These are phyloP conservation scores for Pseudopyrenochaeta lycopersici DNA, from an alignment of 2,329 filamentous ascomycete genomes.

Conservation along the genomic window DNA sequence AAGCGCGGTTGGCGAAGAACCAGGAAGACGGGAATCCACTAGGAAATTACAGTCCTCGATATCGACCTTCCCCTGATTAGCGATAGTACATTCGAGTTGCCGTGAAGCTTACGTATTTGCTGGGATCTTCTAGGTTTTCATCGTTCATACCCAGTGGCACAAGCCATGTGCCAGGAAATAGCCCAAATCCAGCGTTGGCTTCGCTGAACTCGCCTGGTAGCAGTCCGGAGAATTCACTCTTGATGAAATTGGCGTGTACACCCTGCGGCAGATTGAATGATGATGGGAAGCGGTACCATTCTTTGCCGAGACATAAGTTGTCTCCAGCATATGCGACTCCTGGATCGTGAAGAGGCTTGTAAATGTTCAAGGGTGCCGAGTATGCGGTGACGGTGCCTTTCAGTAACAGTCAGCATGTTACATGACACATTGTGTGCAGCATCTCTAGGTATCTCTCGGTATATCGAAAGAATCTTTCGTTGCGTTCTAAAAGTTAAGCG, in stretches of 20 bases:
- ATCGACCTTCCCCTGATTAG: constrained; percentile 63
- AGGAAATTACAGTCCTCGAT: constrained; percentile 80
- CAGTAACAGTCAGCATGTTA: not conserved
- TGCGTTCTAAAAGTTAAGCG: too few species aligned
- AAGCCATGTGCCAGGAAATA: constrained; percentile 85
- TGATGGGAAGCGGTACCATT: constrained; percentile 97
- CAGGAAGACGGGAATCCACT: constrained; percentile 84
- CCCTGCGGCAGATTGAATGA: constrained; percentile 88
- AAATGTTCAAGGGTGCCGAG: constrained; percentile 78
- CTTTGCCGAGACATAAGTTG: constrained; percentile 88
- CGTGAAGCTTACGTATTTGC: constrained; percentile 75
- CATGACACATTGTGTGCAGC: not conserved
- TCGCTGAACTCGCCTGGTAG: constrained; percentile 91
- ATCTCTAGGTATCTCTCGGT: not conserved
- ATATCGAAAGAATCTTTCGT: too few species aligned
- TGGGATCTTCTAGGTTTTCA: constrained; percentile 82
- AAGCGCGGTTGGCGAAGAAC: constrained; percentile 65
- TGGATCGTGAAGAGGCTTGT: constrained; percentile 69
- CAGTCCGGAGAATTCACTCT: constrained; percentile 87
- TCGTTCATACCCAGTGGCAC: constrained; percentile 90
- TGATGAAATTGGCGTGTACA: constrained; percentile 87
- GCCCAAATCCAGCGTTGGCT: constrained; percentile 71
- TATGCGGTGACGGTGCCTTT: constrained; percentile 79
- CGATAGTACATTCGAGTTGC: not conserved
- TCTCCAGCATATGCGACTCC: constrained; percentile 69